A percentile compares a stretch with the other conserved stretches of the same genome.
These are phyloP conservation scores for Globisporangium carolinianum DNA, from an alignment of 352 stramenopile genomes.

Conservation along the genomic window DNA sequence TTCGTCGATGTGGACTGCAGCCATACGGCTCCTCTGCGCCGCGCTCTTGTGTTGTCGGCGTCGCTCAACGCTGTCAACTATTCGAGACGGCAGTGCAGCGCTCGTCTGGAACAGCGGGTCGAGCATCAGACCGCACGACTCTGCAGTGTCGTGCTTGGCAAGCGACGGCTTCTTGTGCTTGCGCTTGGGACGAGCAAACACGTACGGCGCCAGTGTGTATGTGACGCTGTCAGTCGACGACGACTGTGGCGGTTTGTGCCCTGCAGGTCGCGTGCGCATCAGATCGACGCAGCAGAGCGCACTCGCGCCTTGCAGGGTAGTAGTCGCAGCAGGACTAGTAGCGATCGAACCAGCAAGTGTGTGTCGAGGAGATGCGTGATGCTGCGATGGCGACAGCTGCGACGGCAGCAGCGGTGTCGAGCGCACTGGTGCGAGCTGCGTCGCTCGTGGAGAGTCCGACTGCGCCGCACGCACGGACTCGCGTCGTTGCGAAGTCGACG, in stretches of 20 bases:
- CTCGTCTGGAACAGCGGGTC: slow-evolving; percentile 55
- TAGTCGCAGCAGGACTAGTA: not conserved
- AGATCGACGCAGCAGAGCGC: slow-evolving; percentile 23
- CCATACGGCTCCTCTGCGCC: slow-evolving; percentile 1
- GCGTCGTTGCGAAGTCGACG: not conserved
- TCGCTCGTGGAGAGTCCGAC: not conserved
- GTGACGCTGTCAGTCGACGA: not conserved
- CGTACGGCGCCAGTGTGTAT: slow-evolving; percentile 15
- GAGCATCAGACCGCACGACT: slow-evolving; percentile 37
- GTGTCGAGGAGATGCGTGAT: not conserved
- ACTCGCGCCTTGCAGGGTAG: no score
- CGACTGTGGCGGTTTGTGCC: slow-evolving; percentile 9
- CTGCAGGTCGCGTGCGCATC: slow-evolving; percentile 23
- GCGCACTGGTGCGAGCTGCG: slow-evolving; percentile 5
- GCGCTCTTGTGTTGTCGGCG: slow-evolving; percentile 5
- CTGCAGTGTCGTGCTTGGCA: not conserved
- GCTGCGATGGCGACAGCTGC: slow-evolving; percentile 2
- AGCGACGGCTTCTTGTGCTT: slow-evolving; percentile 13
- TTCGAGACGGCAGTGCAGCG: not conserved
- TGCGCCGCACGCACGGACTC: not conserved
- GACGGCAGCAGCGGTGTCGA: slow-evolving; percentile 6
- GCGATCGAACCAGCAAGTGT: not conserved
- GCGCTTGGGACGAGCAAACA: slow-evolving; percentile 42
- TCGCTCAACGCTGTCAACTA: not conserved
- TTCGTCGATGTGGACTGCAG: not conserved